Evolutionary conservation across 495 filamentous ascomycete species (phyloP).

Genomic region (Ascobolus immersus): DNA sequence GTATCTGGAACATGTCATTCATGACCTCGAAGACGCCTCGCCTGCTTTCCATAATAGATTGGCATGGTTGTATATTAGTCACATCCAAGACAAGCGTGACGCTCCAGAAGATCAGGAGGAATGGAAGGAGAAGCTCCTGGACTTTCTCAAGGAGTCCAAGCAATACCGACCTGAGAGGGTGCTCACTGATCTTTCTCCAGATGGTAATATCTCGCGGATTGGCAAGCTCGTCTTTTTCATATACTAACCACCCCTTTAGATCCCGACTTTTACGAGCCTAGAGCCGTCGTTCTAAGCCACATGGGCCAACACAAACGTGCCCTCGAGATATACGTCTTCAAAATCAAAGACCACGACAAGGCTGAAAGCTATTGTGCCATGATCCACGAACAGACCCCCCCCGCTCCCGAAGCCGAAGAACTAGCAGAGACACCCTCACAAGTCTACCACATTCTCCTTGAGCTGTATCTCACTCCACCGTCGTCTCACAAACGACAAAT

Average conservation of each 20-base stretch:
- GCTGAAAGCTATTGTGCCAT: constrained; percentile 56
- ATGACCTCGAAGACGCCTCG: constrained; percentile 58
- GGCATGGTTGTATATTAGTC: constrained; percentile 46
- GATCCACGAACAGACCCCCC: background rate
- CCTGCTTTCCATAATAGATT: constrained; percentile 71
- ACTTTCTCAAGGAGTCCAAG: constrained; percentile 47
- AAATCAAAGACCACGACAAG: constrained; percentile 59
- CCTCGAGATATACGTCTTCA: constrained; percentile 88
- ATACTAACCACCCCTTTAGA: constrained; percentile 24
- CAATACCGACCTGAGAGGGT: constrained; percentile 60
- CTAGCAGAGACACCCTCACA: constrained; percentile 13
- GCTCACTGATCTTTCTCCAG: too few species aligned
- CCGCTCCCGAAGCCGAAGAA: constrained; percentile 1
- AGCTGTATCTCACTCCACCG: constrained; percentile 70
- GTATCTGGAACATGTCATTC: constrained; percentile 81
- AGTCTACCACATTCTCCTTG: constrained; percentile 75
- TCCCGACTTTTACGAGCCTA: constrained; percentile 64
- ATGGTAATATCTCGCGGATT: too few species aligned
- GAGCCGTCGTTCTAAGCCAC: constrained; percentile 76
- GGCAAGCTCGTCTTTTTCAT: too few species aligned
- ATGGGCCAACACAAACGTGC: constrained; percentile 92
- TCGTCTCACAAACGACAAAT: constrained; percentile 46
- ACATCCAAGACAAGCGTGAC: constrained; percentile 17
- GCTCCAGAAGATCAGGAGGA: constrained; percentile 27
- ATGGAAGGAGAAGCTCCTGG: constrained; percentile 38